Evolutionary conservation across 257 asterid species (phyloP), one percentile per base, ranked within the genome.

Genomic region (Nemophila menziesii): DNA sequence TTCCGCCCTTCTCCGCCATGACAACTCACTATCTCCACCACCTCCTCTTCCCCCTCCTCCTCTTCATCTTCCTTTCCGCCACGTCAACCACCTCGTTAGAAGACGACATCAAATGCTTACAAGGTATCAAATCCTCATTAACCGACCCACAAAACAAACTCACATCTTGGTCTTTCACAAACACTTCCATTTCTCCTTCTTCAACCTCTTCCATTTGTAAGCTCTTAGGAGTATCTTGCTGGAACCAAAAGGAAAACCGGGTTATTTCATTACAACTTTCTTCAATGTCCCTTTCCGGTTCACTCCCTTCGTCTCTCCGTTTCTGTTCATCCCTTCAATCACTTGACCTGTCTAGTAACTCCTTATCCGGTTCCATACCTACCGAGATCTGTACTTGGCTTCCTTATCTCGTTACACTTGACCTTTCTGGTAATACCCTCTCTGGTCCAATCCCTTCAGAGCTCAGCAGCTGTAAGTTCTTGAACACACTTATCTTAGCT

Each of bases 201-300:
- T 39, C 44, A 8, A 3, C 43, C 16, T 1, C 0, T 4, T 74
- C 67, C 47, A 68, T 77, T 39, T 81, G 93, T 64, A 55, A 15
- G 1, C 65, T 74, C 46, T 26, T 11, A 4, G 93, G 93, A 5
- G 80, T 66, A 5, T 23, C 75, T n/a, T 81, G 93, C 54, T 81
- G 93, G 93, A 81, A 81, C 61, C 73, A 71, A 18, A 70, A 58
- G 8, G 86, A 81, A 21, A 77, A 72, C 38, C 58, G 75, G 27
- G 54, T 81, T 0, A 11, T 77, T 13, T 49, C 69, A 1, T 14
- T 81, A 44, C 61, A 57, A 17, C 82, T 81, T 14, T 70, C 24
- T 55, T 57, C 68, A 16, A 66, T 49, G 45, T 48, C 57, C 14
- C 68, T 81, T 46, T 13, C 70, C 13, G 93, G 90, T 4, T 20